Conservation (phyloP, 2,329 filamentous ascomycete species). For the Pseudogymnoascus sp. region DNA sequence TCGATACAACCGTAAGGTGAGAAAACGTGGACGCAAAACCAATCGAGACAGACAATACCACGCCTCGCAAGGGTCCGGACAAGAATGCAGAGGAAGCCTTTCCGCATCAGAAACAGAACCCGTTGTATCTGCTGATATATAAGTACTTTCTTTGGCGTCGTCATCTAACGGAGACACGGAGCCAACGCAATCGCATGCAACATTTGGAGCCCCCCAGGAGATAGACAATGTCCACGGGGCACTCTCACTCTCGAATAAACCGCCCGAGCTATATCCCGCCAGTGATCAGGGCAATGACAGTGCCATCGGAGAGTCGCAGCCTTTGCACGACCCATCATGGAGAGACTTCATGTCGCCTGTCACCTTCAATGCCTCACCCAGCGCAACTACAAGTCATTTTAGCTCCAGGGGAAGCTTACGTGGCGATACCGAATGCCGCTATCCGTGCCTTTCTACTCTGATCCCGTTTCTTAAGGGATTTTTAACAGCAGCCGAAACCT, state of each 20-base stretch:
- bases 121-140: neutral
- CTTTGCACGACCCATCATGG: neutral
- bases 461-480: neutral
- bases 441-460: neutral
- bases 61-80: neutral
- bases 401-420: neutral
- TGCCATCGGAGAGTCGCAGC: neutral
- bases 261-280: neutral
- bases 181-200: neutral
- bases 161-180: neutral
- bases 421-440: neutral
- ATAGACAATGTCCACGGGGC: neutral
- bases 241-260: neutral
- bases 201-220: neutral
- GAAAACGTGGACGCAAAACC: neutral
- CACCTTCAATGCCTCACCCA: neutral
- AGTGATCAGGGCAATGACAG: neutral
- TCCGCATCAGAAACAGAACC: neutral
- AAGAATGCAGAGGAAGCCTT: neutral
- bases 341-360: neutral
- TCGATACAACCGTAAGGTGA: neutral
- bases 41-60: neutral
- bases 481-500: constrained; percentile 22
- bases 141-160: neutral
- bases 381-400: neutral